A percentile compares a stretch with the other conserved stretches of the same genome.
Conservation (phyloP, 352 stramenopile genomes). For the Aphanomyces cochlioides region DNA sequence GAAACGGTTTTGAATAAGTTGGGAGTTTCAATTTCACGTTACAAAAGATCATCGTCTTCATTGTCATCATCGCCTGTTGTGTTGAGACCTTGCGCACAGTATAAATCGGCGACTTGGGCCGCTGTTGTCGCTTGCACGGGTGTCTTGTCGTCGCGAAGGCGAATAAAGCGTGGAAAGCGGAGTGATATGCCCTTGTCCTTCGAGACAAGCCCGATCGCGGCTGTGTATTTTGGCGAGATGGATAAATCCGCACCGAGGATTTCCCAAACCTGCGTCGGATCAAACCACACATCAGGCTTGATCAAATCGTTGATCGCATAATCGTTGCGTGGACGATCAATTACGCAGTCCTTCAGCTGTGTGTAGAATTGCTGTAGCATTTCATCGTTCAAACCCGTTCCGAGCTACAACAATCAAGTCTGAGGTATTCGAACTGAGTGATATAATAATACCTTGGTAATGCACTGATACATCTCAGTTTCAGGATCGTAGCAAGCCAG, state of each 20-base stretch:
- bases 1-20: neutral
- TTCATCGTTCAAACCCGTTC: constrained; percentile 99
- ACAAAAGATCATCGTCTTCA: constrained; percentile 55
- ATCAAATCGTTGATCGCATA: constrained; percentile 90
- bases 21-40: neutral
- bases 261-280: constrained; percentile 96
- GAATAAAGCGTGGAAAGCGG: constrained; percentile 98
- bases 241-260: constrained; percentile 98
- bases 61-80: constrained; percentile 57
- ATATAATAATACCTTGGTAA: constrained; percentile 84
- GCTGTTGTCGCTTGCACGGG: constrained; percentile 93
- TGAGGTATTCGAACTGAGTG: neutral
- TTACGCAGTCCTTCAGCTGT: constrained; percentile 77
- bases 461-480: constrained; percentile 96
- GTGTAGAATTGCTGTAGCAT: constrained; percentile 89
- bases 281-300: constrained; percentile 95
- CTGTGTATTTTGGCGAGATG: constrained; percentile 97
- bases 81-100: constrained; percentile 68
- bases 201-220: constrained; percentile 88
- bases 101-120: constrained; percentile 92
- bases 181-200: constrained; percentile 96
- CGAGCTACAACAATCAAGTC: constrained; percentile 50
- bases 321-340: constrained; percentile 83
- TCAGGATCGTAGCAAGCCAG: constrained; percentile 98
- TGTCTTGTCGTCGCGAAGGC: constrained; percentile 97